Conservation (phyloP, 1,284 basidiomycete species). For the Leccinum angustisporum region DNA sequence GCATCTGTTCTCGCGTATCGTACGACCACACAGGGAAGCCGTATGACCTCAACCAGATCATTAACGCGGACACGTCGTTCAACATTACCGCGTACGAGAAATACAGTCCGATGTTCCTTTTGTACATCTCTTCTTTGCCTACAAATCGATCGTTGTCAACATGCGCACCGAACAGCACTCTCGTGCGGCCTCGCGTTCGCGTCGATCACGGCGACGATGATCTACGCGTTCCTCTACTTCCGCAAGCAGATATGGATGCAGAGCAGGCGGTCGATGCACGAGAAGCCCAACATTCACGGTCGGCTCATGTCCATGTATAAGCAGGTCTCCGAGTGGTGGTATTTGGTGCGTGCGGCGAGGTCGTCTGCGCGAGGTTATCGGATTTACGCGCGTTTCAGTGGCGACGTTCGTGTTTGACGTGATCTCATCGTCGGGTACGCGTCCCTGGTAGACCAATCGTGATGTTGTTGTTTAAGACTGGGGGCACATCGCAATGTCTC, state of each 20-base stretch:
- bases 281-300: constrained; percentile 75
- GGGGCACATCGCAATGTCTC: constrained; percentile 39
- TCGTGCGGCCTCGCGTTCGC: constrained; percentile 74
- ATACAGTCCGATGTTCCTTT: too few species aligned
- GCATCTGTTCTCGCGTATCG: too few species aligned
- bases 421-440: constrained; percentile 48
- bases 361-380: background rate
- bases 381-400: constrained; percentile 20
- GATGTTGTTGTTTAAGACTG: constrained; percentile 50
- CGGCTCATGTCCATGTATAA: constrained; percentile 72
- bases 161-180: constrained; percentile 31
- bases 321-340: constrained; percentile 77
- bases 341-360: constrained; percentile 29
- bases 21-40: too few species aligned
- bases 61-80: too few species aligned
- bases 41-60: too few species aligned
- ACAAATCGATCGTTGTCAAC: background rate
- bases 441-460: constrained; percentile 48
- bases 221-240: constrained; percentile 69
- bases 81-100: too few species aligned
- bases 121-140: too few species aligned
- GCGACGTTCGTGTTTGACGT: constrained; percentile 59
- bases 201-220: constrained; percentile 63
- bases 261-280: constrained; percentile 50
- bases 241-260: constrained; percentile 62